Evolutionary conservation across 1,284 basidiomycete species (phyloP).

Genomic region (Pseudozyma hubeiensis): DNA sequence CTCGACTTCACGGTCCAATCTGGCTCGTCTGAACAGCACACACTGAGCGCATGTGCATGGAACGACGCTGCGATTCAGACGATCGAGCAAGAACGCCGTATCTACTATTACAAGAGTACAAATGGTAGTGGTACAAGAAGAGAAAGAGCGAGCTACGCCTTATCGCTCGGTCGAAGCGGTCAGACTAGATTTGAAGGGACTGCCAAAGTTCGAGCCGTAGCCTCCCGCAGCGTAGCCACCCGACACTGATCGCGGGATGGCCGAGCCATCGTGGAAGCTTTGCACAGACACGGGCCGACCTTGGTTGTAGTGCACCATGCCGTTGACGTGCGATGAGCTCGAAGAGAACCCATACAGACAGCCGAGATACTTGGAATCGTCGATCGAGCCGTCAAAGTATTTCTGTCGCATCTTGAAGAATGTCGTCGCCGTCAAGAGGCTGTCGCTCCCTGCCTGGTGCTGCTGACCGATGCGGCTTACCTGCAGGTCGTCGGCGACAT

Average conservation of each 20-base stretch:
- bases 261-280: slow-evolving; percentile 47
- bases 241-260: slow-evolving; percentile 46
- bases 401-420: slow-evolving; percentile 95
- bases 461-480: slow-evolving; percentile 89
- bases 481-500: slow-evolving; percentile 92
- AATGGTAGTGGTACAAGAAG: slow-evolving; percentile 24
- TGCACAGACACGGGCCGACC: slow-evolving; percentile 42
- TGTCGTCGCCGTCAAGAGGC: slow-evolving; percentile 87
- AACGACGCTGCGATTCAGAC: slow-evolving; percentile 6
- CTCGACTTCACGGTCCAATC: too few species aligned
- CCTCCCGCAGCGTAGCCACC: slow-evolving; percentile 36
- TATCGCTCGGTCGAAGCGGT: slow-evolving; percentile 37
- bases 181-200: slow-evolving; percentile 44
- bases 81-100: slow-evolving; percentile 13
- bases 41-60: neutral
- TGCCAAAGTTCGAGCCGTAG: slow-evolving; percentile 44
- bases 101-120: slow-evolving; percentile 36
- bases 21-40: too few species aligned
- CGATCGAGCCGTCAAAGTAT: slow-evolving; percentile 88
- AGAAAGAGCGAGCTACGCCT: slow-evolving; percentile 1
- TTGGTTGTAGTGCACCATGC: slow-evolving; percentile 51
- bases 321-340: slow-evolving; percentile 50
- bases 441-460: slow-evolving; percentile 96
- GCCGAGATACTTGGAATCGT: slow-evolving; percentile 70
- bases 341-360: slow-evolving; percentile 65